A percentile compares a stretch with the other conserved stretches of the same genome.
These are phyloP conservation scores for Aegilops tauschii DNA, from an alignment of 176 grass and related monocot species.

Conservation along the genomic window DNA sequence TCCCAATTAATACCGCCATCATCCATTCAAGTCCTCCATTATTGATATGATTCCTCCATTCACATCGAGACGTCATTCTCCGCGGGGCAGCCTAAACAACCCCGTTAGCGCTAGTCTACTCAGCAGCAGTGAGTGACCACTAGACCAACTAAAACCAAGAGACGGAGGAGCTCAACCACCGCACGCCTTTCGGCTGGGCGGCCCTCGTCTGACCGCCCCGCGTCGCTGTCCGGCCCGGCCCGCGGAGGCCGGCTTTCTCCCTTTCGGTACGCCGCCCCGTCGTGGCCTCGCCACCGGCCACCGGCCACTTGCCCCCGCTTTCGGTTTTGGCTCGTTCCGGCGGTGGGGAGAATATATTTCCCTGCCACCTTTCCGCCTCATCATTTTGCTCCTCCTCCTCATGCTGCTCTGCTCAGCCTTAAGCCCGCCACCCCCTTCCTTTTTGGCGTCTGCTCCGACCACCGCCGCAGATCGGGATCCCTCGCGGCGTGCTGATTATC, in stretches of 20 bases:
- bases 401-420: background rate
- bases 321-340: conserved; percentile 40
- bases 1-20: background rate
- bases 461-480: conserved; percentile 39
- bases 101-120: background rate
- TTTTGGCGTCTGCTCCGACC: conserved; percentile 37
- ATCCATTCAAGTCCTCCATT: background rate
- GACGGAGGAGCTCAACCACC: conserved; percentile 13
- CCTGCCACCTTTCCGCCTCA: conserved; percentile 35
- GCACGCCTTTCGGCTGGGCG: conserved; percentile 32
- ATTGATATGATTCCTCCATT: background rate
- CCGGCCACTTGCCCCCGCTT: background rate
- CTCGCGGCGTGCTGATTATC: background rate
- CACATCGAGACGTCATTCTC: conserved; percentile 10
- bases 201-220: background rate
- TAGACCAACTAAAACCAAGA: background rate
- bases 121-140: background rate
- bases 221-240: conserved; percentile 32
- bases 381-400: conserved; percentile 11
- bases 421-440: background rate
- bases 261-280: conserved; percentile 16
- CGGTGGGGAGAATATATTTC: background rate
- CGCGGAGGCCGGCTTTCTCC: background rate
- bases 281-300: conserved; percentile 26
- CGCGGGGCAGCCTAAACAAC: background rate